These are phyloP conservation scores for Phyllosticta citribraziliensis DNA, from an alignment of 2,329 filamentous ascomycete species.

Conservation along the genomic window DNA sequence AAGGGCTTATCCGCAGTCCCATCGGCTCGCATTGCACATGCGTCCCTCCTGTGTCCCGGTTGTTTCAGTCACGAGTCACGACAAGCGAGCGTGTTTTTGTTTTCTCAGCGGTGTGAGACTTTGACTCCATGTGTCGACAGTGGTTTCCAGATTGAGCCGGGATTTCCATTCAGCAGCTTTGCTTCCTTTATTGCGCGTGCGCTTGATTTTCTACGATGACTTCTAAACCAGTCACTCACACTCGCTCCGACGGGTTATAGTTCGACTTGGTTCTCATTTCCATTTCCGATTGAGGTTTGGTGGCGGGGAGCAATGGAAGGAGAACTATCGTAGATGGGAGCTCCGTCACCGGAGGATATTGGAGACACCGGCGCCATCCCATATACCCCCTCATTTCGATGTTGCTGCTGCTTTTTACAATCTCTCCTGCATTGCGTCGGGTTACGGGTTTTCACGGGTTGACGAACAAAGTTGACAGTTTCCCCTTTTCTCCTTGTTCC, in stretches of 20 bases:
- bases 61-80: conserved; percentile 10
- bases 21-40: neutral
- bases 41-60: conserved; percentile 2
- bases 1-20: neutral
- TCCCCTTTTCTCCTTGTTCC: neutral
- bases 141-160: neutral
- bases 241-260: neutral
- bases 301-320: conserved; percentile 7
- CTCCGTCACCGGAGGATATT: conserved; percentile 10
- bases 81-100: conserved; percentile 10
- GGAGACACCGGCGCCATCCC: conserved; percentile 8
- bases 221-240: neutral
- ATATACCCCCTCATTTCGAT: conserved; percentile 8
- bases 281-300: neutral
- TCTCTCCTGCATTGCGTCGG: conserved; percentile 9
- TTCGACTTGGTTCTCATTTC: neutral
- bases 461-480: conserved; percentile 4
- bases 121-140: neutral
- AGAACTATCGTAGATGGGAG: conserved; percentile 10
- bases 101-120: neutral
- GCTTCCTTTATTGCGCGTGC: neutral
- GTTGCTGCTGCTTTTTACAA: conserved; percentile 1
- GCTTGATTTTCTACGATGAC: neutral
- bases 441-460: neutral
- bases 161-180: neutral